These are phyloP conservation scores for Xylaria sp. DNA, from an alignment of 2,329 filamentous ascomycete species.

Conservation along the genomic window DNA sequence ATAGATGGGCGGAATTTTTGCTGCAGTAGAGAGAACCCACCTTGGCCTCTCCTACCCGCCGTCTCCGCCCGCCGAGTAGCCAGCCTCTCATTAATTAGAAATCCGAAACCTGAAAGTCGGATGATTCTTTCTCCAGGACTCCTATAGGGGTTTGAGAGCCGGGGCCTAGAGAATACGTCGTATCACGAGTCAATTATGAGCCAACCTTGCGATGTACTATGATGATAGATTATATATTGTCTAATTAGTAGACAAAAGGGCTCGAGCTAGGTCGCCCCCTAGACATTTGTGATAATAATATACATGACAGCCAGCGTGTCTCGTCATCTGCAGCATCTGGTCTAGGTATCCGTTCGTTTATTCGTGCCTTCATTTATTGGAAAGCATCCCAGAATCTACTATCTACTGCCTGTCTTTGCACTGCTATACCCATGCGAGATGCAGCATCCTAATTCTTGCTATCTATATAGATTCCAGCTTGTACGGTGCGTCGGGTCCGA, in stretches of 20 bases:
- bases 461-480: not conserved
- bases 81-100: not conserved
- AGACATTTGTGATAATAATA: slow-evolving; percentile 32
- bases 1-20: not conserved
- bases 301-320: slow-evolving; percentile 18
- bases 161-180: not conserved
- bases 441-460: not conserved
- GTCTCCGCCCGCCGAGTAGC: not conserved
- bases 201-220: slow-evolving; percentile 3
- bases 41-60: not conserved
- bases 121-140: not conserved
- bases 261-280: not conserved
- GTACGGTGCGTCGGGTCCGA: not conserved
- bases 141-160: not conserved
- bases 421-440: not conserved
- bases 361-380: not conserved
- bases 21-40: not conserved
- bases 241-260: slow-evolving; percentile 3
- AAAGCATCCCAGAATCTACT: not conserved
- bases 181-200: not conserved
- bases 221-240: slow-evolving; percentile 28
- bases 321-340: slow-evolving; percentile 18
- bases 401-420: not conserved
- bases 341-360: slow-evolving; percentile 6
- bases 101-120: not conserved